Evolutionary conservation across 169 alveolate genomes (phyloP), one percentile per base, ranked within the genome.

Genomic region (Plasmodium gallinaceum): DNA sequence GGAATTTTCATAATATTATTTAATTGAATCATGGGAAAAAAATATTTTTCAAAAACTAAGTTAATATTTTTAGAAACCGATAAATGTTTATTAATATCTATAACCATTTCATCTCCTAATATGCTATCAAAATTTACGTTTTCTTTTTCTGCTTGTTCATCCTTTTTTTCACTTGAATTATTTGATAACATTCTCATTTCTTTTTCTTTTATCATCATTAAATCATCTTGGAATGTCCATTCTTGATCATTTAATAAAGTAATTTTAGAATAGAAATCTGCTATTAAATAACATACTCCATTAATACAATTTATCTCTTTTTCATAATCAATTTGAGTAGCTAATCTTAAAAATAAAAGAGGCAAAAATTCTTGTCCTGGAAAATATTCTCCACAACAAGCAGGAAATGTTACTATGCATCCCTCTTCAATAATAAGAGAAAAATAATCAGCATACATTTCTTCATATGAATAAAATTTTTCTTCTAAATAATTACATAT

Each of bases 331-430:
- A 78, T 57, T 57, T 78, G 89, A 0, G 60, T 78, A 57, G 89
- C 89, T 48, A 78, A 61, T 48, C 89, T 51, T 26, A 76, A 74
- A 60, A 93, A 60, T 37, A 93, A 65, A 26, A 88, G 90, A 1
- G 96, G 94, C 0, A 93, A 52, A 65, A 87, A 93, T 90, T 93
- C 96, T 22, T 80, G 88, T 7, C 96, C 96, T 5, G 96, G 94
- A 57, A 91, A 93, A 88, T 93, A 93, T 65, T 90, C 90, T 18
- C 89, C 89, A 64, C 89, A 78, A 22, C 89, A 78, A 0, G 89
- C 78, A 3, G 89, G 89, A 26, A 78, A 78, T 20, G 89, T 78
- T 26, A 60, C 73, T 20, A 78, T 58, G 64, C 76, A 66, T 0
- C 89, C 89, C 9, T 78, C 89, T 51, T 78, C 89, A 51, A 78